These are phyloP conservation scores for Penicillium samsonianum DNA, from an alignment of 495 filamentous ascomycete genomes.

Conservation along the genomic window DNA sequence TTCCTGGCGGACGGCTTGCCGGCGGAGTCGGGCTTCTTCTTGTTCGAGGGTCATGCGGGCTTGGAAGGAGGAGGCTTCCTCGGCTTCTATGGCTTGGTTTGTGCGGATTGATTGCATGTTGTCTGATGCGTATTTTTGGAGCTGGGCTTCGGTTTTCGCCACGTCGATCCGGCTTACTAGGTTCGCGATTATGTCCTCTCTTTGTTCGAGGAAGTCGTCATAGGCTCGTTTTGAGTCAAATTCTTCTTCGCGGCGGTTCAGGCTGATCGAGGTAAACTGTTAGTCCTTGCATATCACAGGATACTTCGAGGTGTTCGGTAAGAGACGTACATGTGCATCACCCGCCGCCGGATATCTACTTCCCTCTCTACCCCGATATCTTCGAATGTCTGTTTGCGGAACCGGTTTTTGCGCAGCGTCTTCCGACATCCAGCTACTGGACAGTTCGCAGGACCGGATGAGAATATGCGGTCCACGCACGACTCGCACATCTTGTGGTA, in stretches of 20 bases:
- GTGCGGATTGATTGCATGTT: slow-evolving; percentile 61
- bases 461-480: slow-evolving; percentile 94
- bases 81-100: slow-evolving; percentile 54
- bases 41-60: slow-evolving; percentile 69
- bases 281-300: not conserved
- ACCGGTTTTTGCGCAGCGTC: slow-evolving; percentile 80
- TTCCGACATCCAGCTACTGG: slow-evolving; percentile 83
- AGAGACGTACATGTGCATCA: slow-evolving; percentile 63
- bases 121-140: slow-evolving; percentile 65
- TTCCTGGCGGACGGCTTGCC: slow-evolving; percentile 57
- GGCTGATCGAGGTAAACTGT: slow-evolving; percentile 37
- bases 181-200: slow-evolving; percentile 88
- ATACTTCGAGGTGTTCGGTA: not conserved
- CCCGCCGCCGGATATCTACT: slow-evolving; percentile 82
- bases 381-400: slow-evolving; percentile 85
- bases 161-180: slow-evolving; percentile 72
- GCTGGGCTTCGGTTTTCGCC: slow-evolving; percentile 65
- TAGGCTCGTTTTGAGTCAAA: slow-evolving; percentile 78
- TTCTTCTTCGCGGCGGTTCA: slow-evolving; percentile 88
- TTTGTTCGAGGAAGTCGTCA: slow-evolving; percentile 93
- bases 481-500: slow-evolving; percentile 98
- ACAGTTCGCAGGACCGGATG: slow-evolving; percentile 83
- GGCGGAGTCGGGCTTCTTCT: slow-evolving; percentile 59
- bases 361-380: slow-evolving; percentile 91
- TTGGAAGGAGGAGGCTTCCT: slow-evolving; percentile 55